Conservation (phyloP, 305 asterid genomes). For the Solanum hybrid region DNA sequence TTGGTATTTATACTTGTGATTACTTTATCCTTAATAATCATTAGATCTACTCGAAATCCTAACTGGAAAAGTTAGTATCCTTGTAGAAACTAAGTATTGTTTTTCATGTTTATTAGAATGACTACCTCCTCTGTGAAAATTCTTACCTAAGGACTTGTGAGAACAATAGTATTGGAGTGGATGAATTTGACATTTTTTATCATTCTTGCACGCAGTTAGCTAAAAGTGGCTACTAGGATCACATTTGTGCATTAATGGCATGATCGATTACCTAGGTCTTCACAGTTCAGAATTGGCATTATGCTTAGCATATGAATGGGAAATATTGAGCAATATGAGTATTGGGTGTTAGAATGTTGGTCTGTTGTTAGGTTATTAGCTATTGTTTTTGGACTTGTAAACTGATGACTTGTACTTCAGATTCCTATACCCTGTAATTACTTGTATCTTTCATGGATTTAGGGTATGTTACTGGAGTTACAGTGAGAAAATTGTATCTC, state of each 20-base stretch:
- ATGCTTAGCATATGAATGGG: background rate
- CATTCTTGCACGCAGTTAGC: background rate
- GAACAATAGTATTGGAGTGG: background rate
- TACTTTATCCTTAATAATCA: background rate
- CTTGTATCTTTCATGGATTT: background rate
- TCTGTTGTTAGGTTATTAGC: background rate
- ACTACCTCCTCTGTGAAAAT: background rate
- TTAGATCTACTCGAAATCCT: background rate
- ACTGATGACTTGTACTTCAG: background rate
- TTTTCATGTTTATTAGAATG: background rate
- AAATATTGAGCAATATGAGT: background rate
- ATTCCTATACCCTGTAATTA: background rate
- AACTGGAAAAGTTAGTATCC: background rate
- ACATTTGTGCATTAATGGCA: background rate
- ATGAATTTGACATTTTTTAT: background rate
- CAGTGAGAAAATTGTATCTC: background rate
- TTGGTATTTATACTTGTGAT: background rate
- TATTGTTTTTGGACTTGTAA: background rate
- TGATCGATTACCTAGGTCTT: background rate
- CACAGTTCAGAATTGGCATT: background rate
- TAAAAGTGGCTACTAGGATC: background rate
- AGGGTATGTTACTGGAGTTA: background rate
- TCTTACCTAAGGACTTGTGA: background rate
- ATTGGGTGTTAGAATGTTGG: background rate
- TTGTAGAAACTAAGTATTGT: background rate